Conservation (phyloP, 495 filamentous ascomycete species). For the Pseudomonodictys pantanalensis region DNA sequence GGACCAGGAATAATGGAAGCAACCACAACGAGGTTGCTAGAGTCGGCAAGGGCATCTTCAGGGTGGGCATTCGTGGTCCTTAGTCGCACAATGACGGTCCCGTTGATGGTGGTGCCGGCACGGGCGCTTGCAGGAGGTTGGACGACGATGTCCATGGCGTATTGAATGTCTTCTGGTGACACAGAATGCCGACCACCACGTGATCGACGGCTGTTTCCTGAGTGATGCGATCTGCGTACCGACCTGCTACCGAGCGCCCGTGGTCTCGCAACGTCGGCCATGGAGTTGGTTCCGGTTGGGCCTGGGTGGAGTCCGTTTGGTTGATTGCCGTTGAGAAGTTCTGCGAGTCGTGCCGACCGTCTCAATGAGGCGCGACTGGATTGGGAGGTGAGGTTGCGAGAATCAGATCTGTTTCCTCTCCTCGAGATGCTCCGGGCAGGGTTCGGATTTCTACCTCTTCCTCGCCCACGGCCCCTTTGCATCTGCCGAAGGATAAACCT, state of each 20-base stretch:
- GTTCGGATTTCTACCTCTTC: conserved; percentile 31
- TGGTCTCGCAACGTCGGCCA: conserved; percentile 34
- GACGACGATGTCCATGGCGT: conserved; percentile 31
- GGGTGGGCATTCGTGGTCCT: conserved; percentile 14
- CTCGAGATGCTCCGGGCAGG: conserved; percentile 23
- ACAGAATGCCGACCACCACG: conserved; percentile 1
- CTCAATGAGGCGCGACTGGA: conserved; percentile 13
- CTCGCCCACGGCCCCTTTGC: conserved; percentile 33
- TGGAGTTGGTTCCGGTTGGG: conserved; percentile 9
- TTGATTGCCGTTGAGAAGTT: conserved; percentile 16
- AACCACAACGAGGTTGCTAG: conserved; percentile 27
- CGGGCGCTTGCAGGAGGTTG: conserved; percentile 26
- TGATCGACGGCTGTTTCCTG: conserved; percentile 10
- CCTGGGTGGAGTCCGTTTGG: neutral
- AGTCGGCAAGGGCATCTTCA: conserved; percentile 23
- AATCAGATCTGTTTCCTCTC: conserved; percentile 21
- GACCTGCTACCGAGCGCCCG: conserved; percentile 26
- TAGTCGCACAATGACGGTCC: conserved; percentile 24
- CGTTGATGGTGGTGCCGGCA: conserved; percentile 12
- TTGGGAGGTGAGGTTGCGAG: conserved; percentile 18
- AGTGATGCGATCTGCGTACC: conserved; percentile 18
- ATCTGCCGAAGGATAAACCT: conserved; percentile 35
- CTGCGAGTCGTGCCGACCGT: conserved; percentile 29
- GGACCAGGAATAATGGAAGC: conserved; percentile 23
- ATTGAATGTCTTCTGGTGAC: conserved; percentile 25